Percentiles rank a stretch among this genome's conserved stretches.
phyloP scores from a whole-genome alignment of 2,329 filamentous ascomycete genomes.

The Pseudogymnoascus sp. region DNA sequence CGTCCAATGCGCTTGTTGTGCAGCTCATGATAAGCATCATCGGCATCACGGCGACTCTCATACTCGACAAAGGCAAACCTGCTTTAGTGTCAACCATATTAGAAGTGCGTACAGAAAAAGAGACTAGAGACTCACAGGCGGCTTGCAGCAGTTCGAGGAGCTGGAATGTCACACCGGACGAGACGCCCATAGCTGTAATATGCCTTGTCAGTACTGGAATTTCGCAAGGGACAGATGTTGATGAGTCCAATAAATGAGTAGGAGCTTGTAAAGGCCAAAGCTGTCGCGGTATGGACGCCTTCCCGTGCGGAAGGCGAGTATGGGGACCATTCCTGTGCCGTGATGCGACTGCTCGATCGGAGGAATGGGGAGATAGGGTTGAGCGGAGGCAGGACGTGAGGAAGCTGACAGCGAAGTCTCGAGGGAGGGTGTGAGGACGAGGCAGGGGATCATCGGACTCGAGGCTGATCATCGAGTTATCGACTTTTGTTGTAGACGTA shows the following conservation, averaged over 20 bases:
- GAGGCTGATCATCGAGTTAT: conserved; percentile 35
- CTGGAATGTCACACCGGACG: conserved; percentile 96
- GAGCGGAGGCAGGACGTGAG: conserved; percentile 34
- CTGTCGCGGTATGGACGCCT: conserved; percentile 15
- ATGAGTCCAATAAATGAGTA: conserved; percentile 9
- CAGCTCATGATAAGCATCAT: conserved; percentile 99
- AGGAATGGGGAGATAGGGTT: conserved; percentile 28
- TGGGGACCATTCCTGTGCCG: conserved; percentile 12
- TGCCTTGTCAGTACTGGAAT: conserved; percentile 20
- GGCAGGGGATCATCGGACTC: conserved; percentile 31
- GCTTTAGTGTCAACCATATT: conserved; percentile 31
- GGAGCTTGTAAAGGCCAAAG: conserved; percentile 18
- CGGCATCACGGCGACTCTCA: conserved; percentile 93
- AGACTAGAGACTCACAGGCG: conserved; percentile 66
- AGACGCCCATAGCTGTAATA: conserved; percentile 80
- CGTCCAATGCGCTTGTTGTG: conserved; percentile 97
- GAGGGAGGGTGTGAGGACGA: conserved; percentile 28
- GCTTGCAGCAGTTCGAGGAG: conserved; percentile 85
- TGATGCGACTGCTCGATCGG: conserved; percentile 31
- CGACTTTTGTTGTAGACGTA: conserved; percentile 61
- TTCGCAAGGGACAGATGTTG: conserved; percentile 14
- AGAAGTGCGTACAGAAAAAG: conserved; percentile 20
- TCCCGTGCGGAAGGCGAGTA: conserved; percentile 9
- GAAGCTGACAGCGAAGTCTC: conserved; percentile 37
- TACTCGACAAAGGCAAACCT: conserved; percentile 99